A percentile compares a stretch with the other conserved stretches of the same genome.
phyloP scores from a whole-genome alignment of 1,284 basidiomycete species.

The Papiliotrema terrestris region DNA sequence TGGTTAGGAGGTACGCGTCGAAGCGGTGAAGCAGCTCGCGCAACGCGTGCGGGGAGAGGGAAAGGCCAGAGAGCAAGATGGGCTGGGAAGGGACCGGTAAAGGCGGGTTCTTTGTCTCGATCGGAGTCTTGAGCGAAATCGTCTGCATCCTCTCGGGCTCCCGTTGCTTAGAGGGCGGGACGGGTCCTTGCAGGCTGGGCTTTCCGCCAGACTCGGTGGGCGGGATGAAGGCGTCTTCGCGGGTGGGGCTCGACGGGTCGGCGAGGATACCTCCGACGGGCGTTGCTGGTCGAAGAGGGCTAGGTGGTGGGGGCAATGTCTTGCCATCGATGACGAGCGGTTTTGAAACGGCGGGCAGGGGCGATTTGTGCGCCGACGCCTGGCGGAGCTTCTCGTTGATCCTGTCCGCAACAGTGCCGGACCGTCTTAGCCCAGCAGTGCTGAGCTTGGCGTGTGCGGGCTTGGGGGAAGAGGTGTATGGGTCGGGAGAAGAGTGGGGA shows the following conservation, averaged over 20 bases:
- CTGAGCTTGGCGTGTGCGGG: conserved; percentile 41
- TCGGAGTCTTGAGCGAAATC: conserved; percentile 5
- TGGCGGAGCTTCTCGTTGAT: conserved; percentile 47
- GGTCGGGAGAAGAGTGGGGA: conserved; percentile 53
- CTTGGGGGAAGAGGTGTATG: conserved; percentile 70
- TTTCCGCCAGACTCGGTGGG: conserved; percentile 36
- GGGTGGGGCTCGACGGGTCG: conserved; percentile 28
- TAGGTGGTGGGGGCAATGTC: conserved; percentile 28
- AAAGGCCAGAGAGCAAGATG: conserved; percentile 68
- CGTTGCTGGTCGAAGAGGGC: conserved; percentile 15
- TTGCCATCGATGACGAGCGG: conserved; percentile 31
- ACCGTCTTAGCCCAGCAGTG: conserved; percentile 15
- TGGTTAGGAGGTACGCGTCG: conserved; percentile 40
- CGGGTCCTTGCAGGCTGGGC: conserved; percentile 24
- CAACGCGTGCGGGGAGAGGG: conserved; percentile 61
- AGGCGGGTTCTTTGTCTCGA: background rate
- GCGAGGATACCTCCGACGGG: conserved; percentile 9
- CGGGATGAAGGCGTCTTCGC: conserved; percentile 42
- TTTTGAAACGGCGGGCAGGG: conserved; percentile 9
- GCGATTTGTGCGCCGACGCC: conserved; percentile 22
- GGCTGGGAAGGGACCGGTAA: conserved; percentile 34
- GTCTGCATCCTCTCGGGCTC: conserved; percentile 4
- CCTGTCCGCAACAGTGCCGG: conserved; percentile 47
- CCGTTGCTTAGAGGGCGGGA: conserved; percentile 9
- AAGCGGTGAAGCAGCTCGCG: conserved; percentile 62